A percentile compares a stretch with the other conserved stretches of the same genome.
These are phyloP conservation scores for Microthlaspi erraticum DNA, from an alignment of 345 rosid species.

Conservation along the genomic window DNA sequence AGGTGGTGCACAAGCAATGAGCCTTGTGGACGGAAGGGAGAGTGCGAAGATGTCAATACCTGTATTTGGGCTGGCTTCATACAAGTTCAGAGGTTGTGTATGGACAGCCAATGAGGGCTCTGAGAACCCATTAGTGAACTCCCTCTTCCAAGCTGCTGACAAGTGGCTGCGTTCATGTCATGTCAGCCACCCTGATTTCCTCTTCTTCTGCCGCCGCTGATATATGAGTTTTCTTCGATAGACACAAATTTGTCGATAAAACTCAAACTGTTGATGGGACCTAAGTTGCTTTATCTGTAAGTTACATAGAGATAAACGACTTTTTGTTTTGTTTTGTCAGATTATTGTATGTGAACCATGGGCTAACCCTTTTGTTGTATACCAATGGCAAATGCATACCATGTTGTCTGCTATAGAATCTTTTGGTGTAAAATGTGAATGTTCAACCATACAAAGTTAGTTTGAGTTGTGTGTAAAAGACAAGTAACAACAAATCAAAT, in stretches of 20 bases:
- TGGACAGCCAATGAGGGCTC: constrained; percentile 63
- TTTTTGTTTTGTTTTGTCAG: constrained; percentile 32
- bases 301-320: constrained; percentile 29
- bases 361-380: constrained; percentile 31
- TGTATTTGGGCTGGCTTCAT: constrained; percentile 78
- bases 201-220: constrained; percentile 61
- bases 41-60: constrained; percentile 57
- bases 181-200: constrained; percentile 84
- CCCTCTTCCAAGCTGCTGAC: constrained; percentile 67
- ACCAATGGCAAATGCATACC: not conserved
- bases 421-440: constrained; percentile 19
- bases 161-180: constrained; percentile 62
- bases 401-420: constrained; percentile 34
- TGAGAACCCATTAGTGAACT: constrained; percentile 53
- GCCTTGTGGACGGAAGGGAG: constrained; percentile 23
- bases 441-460: not conserved
- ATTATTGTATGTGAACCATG: constrained; percentile 29
- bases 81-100: constrained; percentile 77
- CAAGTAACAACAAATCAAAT: too few relatives aligned
- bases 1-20: constrained; percentile 35
- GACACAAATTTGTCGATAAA: not conserved
- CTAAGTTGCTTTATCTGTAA: constrained; percentile 26
- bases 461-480: too few relatives aligned
- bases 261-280: constrained; percentile 36
- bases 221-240: constrained; percentile 10